Base-by-base conservation (phyloP, 1,139 yeast species). In the Geotrichum siamense region DNA sequence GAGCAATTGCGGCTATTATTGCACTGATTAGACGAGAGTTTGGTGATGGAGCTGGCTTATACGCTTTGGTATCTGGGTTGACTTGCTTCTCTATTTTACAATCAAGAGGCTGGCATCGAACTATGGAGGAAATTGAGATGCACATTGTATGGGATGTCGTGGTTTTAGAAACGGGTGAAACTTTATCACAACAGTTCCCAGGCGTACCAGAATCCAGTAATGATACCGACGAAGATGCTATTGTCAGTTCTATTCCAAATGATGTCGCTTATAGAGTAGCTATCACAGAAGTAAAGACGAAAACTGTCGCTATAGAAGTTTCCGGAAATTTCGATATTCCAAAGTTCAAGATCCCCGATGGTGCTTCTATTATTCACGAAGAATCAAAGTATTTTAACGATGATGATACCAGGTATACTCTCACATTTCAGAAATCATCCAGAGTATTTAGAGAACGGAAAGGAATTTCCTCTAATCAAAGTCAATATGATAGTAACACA, bases 121-220 rank as follows among this genome's bases (percentile, higher is more conserved):
- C 60, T 2, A 46, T 52, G 8, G 55, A 54, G 31, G 53, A 50
- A 15, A 54, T 55, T 23, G 59, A 58, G 37, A 48, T 52, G 49
- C 51, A 54, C 19, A 55, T 55, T 16, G 45, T 62, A 9, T 62
- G 65, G 65, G 64, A 61, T 39, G 65, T 61, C 15, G 60, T 60
- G 3, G 63, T 61, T 5, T 50, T 60, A 6, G 64, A 61, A 21
- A 53, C 56, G 1, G 65, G 65, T 10, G 62, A 58, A 36, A 56
- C 61, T 5, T 45, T 60, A 1, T 53, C 60, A 2, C 56, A 56
- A 21, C 61, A 58, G 45, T 48, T 57, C 32, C 58, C 57, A 4
- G 51, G 48, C n/a, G 44, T 43, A 9, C 49, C 51, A 13, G 52
- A 48, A 9, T 43, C 51, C 16, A 39, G 45, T 19, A 33, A 37